These are phyloP conservation scores for Cinchona pubescens DNA, from an alignment of 257 asterid species.

Conservation along the genomic window DNA sequence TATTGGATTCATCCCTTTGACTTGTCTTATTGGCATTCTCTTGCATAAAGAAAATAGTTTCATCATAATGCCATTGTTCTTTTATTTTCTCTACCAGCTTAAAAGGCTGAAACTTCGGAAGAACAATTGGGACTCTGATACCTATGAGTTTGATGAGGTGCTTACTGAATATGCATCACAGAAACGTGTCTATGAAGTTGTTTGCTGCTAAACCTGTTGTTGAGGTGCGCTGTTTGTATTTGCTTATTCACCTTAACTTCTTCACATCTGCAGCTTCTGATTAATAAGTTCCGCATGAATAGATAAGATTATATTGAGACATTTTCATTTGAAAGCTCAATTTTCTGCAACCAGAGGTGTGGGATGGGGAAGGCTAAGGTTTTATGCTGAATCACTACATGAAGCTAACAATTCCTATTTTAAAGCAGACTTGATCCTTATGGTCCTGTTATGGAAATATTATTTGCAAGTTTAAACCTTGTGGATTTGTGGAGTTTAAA, in stretches of 20 bases:
- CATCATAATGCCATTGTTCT: constrained; percentile 19
- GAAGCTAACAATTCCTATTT: background rate
- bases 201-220: constrained; percentile 99
- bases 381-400: background rate
- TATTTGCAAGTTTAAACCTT: background rate
- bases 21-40: constrained; percentile 14
- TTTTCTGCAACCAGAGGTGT: background rate
- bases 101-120: constrained; percentile 93
- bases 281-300: background rate
- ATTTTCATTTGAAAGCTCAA: background rate
- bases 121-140: constrained; percentile 99
- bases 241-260: background rate
- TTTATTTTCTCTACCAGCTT: constrained; percentile 53
- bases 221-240: constrained; percentile 56
- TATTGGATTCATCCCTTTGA: background rate
- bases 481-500: background rate
- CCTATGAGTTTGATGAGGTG: constrained; percentile 93
- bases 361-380: background rate
- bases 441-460: no score
- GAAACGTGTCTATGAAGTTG: constrained; percentile 96
- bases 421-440: background rate
- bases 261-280: background rate
- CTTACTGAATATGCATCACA: constrained; percentile 94
- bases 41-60: constrained; percentile 11
- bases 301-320: background rate